A percentile compares a stretch with the other conserved stretches of the same genome.
phyloP scores from a whole-genome alignment of 306 rosid species.

The Trichosanthes cucumerina region DNA sequence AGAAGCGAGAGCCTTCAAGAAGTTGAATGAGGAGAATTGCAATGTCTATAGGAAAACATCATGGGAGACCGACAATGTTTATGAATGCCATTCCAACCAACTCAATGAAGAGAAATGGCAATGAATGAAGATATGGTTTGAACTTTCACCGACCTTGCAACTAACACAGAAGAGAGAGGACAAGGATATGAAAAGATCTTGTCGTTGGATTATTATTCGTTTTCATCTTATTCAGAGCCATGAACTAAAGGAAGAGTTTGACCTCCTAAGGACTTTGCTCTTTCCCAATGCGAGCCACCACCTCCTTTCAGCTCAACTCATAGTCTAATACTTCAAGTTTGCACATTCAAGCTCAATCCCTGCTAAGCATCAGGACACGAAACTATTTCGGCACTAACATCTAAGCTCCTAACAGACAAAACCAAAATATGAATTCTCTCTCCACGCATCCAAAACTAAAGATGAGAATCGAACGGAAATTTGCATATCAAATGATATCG shows the following conservation, averaged over 20 bases:
- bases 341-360: neutral
- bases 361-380: neutral
- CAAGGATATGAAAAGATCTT: neutral
- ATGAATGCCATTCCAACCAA: neutral
- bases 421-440: neutral
- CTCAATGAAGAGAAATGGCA: neutral
- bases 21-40: neutral
- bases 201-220: neutral
- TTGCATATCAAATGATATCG: neutral
- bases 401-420: neutral
- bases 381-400: neutral
- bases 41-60: neutral
- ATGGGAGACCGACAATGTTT: neutral
- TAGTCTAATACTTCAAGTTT: neutral
- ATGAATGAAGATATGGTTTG: neutral
- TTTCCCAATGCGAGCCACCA: neutral
- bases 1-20: neutral
- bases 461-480: neutral
- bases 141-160: neutral
- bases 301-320: neutral
- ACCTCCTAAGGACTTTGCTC: neutral
- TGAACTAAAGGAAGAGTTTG: neutral
- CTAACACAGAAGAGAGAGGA: neutral
- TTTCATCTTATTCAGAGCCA: neutral
- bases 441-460: neutral